Evolutionary conservation across 2,329 filamentous ascomycete species (phyloP).

Genomic region (Xylaria digitata): DNA sequence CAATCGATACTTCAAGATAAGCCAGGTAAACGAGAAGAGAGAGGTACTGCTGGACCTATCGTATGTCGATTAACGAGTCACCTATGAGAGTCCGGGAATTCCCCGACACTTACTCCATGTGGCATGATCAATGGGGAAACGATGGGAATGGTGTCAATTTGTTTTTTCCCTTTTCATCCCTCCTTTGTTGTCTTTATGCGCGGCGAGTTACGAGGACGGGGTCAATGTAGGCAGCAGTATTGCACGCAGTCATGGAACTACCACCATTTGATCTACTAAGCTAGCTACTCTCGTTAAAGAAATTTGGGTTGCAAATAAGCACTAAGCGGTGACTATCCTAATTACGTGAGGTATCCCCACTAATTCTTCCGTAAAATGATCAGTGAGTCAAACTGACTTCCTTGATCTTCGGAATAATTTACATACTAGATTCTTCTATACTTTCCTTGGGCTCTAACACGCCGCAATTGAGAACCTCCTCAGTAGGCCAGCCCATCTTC

Average conservation of each 20-base stretch:
- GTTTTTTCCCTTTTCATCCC: not conserved
- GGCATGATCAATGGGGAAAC: not conserved
- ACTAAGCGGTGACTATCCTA: not conserved
- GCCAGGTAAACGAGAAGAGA: slow-evolving; percentile 43
- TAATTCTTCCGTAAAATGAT: not conserved
- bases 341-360: not conserved
- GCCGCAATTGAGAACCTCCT: slow-evolving; percentile 43
- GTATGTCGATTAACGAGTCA: slow-evolving; percentile 31
- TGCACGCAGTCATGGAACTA: too few species aligned
- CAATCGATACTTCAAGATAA: slow-evolving; percentile 45
- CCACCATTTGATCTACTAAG: too few species aligned
- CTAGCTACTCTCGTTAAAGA: not conserved
- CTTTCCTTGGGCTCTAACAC: slow-evolving; percentile 42
- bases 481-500: slow-evolving; percentile 42
- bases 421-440: not conserved
- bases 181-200: not conserved
- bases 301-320: not conserved
- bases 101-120: not conserved
- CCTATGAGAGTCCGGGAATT: not conserved
- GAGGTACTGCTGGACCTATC: slow-evolving; percentile 46
- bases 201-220: not conserved
- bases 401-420: too few species aligned
- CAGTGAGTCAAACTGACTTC: not conserved
- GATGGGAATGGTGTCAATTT: not conserved
- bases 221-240: too few species aligned